Base-by-base conservation (phyloP, 495 filamentous ascomycete species). In the Hypoxylon perforatum region DNA sequence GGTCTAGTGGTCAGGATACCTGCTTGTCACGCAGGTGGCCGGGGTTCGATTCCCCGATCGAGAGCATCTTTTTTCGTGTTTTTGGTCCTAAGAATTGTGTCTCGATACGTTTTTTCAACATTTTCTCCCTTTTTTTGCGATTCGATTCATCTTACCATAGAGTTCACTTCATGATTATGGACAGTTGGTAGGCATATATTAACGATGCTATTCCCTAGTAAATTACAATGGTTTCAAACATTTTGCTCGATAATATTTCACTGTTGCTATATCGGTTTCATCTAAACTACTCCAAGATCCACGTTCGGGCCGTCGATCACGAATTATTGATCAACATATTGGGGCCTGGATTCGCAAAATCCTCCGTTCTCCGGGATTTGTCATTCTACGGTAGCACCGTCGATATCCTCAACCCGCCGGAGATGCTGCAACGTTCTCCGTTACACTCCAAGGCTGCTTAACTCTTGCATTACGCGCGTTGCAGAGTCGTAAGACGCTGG, bases 21-120 rank as follows among this genome's bases (percentile, higher is more conserved):
- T 71, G 71, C 75, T 71, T 77, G 71, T 74, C 71, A 76, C 75
- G 75, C 75, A 71, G 69, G 74, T 75, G 74, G 71, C 72, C 74
- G 75, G 75, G 75, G 75, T 77, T 77, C 75, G 72, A 77, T 77
- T 76, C 75, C 75, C 74, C 74, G 70, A 74, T 74, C 68, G 73
- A 75, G 75, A 76, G 74, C 39, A 35, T 53, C 14, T 57, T 62
- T 51, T 65, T 36, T 28, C 7, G 3, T 7, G 3, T 3, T 7
- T 28, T 28, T 28, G 3, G 25, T 28, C 25, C 3, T n/a, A n/a
- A n/a, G n/a, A n/a, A n/a, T n/a, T n/a, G n/a, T n/a, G n/a, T n/a
- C n/a, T n/a, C n/a, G n/a, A n/a, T n/a, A n/a, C n/a, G n/a, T n/a
- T n/a, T n/a, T n/a, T n/a, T n/a, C n/a, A n/a, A n/a, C n/a, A n/a